phyloP scores from a whole-genome alignment of 2,329 filamentous ascomycete genomes.

The Sarocladium kiliense region DNA sequence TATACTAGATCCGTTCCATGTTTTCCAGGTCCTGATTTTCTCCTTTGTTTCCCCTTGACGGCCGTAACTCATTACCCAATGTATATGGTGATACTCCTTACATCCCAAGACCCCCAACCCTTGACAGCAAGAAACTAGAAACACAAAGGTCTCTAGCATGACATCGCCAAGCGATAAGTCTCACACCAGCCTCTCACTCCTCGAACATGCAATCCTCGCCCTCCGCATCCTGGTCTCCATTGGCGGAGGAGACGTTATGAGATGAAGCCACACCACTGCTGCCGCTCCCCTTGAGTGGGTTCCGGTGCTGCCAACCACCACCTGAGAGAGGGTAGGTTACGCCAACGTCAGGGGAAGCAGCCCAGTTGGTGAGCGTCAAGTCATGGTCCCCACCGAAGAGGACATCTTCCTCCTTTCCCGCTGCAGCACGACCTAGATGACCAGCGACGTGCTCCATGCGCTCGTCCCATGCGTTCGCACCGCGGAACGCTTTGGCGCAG shows the following conservation, averaged over 20 bases:
- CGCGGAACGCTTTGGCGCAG: slow-evolving; percentile 58
- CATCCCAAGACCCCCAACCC: too few species aligned
- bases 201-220: slow-evolving; percentile 18
- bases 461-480: slow-evolving; percentile 66
- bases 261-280: neutral
- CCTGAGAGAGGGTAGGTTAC: slow-evolving; percentile 24
- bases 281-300: slow-evolving; percentile 18
- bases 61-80: too few species aligned
- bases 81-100: too few species aligned
- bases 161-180: neutral
- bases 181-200: neutral
- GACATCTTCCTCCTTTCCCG: slow-evolving; percentile 21
- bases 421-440: slow-evolving; percentile 58
- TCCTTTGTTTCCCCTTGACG: too few species aligned
- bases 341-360: slow-evolving; percentile 27
- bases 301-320: slow-evolving; percentile 28
- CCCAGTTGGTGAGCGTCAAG: slow-evolving; percentile 34
- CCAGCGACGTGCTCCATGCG: slow-evolving; percentile 83
- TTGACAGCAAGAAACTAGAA: too few species aligned
- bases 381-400: slow-evolving; percentile 35
- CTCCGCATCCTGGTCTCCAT: slow-evolving; percentile 20
- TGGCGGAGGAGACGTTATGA: neutral
- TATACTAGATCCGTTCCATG: too few species aligned
- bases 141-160: too few species aligned
- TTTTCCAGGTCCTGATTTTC: too few species aligned